Percentiles rank a stretch among this genome's conserved stretches.
Evolutionary conservation across 352 stramenopile genomes (phyloP).

Genomic region (Blastocystis sp.): DNA sequence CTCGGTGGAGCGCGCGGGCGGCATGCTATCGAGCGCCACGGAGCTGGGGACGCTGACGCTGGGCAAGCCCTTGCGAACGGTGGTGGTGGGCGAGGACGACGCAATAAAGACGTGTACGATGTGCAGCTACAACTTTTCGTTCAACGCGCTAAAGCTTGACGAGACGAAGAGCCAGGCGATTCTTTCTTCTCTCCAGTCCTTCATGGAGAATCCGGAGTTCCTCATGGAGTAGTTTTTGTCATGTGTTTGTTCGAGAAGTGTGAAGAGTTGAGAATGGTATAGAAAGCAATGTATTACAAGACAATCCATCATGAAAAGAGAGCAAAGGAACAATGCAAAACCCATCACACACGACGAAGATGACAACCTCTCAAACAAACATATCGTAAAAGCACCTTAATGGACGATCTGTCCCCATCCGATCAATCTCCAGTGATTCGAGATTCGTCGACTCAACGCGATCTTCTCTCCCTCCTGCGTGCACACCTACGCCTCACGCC

Average conservation of each 20-base stretch:
- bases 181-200: background rate
- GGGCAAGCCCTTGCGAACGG: background rate
- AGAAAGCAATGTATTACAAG: too few relatives aligned
- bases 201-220: conserved; percentile 37
- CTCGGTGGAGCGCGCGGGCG: background rate
- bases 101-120: background rate
- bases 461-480: conserved; percentile 99
- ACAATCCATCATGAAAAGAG: too few relatives aligned
- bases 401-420: conserved; percentile 90
- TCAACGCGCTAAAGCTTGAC: conserved; percentile 14
- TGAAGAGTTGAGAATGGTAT: background rate
- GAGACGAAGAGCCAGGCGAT: background rate
- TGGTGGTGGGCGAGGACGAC: conserved; percentile 9
- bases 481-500: conserved; percentile 77
- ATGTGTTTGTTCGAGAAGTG: background rate
- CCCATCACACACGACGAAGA: too few relatives aligned
- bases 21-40: background rate
- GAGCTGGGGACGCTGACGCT: conserved; percentile 35
- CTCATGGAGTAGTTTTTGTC: conserved; percentile 31
- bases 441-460: conserved; percentile 92
- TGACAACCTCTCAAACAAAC: too few relatives aligned
- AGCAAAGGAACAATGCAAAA: too few relatives aligned
- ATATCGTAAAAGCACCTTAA: background rate
- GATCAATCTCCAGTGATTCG: conserved; percentile 99
- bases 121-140: background rate